Base-by-base conservation (phyloP, 1,284 basidiomycete species). In the Testicularia cyperi region DNA sequence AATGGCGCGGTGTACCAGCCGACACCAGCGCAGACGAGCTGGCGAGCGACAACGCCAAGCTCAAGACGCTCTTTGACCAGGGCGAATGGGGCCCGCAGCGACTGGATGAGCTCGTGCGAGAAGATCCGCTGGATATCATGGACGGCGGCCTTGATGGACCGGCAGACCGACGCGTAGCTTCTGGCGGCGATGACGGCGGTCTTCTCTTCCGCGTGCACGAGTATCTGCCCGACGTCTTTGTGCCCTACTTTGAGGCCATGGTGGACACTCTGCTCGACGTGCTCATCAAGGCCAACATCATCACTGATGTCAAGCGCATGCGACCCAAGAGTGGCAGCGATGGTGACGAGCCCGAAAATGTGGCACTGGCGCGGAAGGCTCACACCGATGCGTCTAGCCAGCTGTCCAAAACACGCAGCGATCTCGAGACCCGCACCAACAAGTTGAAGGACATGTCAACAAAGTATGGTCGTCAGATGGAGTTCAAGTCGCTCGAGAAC, bases 401-500 rank as follows among this genome's bases (percentile, higher is more conserved):
- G 12, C 32, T 70, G 23, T 38, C 55, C 5, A 41, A 49, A 25
- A 82, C 84, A 0, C 83, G 88, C 65, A 78, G 78, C 36, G 79
- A 70, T 8, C 61, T 80, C 4, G 44, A 81, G 33, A 78, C 81
- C 33, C 78, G 81, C 16, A 82, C 86, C 31, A 71, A 62, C 15
- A 67, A 68, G 8, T 58, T 88, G n/a, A 74, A 72, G 2, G 82
- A 85, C 66, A 80, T 84, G 48, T 77, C 80, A 8, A 77, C 83
- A 19, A 83, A 83, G 48, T 96, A 86, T 72, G 94, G 94, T 7
- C 77, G 79, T 0, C 82, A 90, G 24, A 90, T 88, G 48, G 91
- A 96, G 79, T 99, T 91, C 88, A 94, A 94, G 81, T 92, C 94
- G 78, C 82, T 98, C 10, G 87, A 95, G 26, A 82, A 83, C 8